Evolutionary conservation across 208 protist genomes (phyloP), one percentile per base, ranked within the genome.

Genomic region (Naegleria fowleri): DNA sequence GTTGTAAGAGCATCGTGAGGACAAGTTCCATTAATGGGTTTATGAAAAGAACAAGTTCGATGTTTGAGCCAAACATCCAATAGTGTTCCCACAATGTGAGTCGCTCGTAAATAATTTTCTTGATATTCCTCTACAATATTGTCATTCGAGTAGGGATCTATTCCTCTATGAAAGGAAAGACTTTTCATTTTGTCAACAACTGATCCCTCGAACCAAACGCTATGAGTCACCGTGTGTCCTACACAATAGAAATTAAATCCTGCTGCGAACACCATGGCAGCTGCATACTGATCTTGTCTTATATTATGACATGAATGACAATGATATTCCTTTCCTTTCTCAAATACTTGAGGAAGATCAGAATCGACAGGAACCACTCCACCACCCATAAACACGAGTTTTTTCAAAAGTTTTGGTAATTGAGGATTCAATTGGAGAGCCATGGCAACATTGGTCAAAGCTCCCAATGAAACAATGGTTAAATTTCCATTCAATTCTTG

Each of bases 401-500:
- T 25, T 2, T 79, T 79, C 16, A 79, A 7, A 13, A 79, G 9
- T 7, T 79, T 36, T 25, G 67, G 13, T 33, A 79, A 79, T 36
- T 79, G 19, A 9, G 19, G 19, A 36, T 79, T n/a, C 29, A 79
- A 5, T 36, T 79, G 0, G 0, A 36, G n/a, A 33, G 67, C 67
- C 67, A 79, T 79, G 29, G 67, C 67, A 36, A 79, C 67, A 79
- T 79, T 79, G 29, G 67, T 79, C 29, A 79, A 79, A 7, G 3
- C 67, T 36, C 67, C 67, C 67, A 79, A 79, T 36, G 29, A 79
- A 1, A 79, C 67, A 79, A 79, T 79, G 6, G 25, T 33, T 33
- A 79, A 79, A 79, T 79, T 36, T 79, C 67, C 67, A 79, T 79
- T 79, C 29, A 79, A 79, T 79, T 79, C 67, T 33, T 79, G 19